Evolutionary conservation across 148 eudicot species (phyloP), one percentile per base, ranked within the genome.

Genomic region (Fallopia convolvulus): DNA sequence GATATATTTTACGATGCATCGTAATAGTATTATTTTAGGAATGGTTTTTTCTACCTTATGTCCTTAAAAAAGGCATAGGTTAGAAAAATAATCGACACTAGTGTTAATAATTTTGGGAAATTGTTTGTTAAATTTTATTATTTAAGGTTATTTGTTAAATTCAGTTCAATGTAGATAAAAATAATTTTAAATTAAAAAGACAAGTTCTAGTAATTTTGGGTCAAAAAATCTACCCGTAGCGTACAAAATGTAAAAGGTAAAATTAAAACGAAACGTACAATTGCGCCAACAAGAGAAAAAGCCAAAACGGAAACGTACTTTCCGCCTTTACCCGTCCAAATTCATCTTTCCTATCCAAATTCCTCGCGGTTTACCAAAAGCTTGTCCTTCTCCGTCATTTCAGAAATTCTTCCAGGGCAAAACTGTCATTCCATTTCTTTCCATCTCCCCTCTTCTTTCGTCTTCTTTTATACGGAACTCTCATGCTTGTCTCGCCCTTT

Each of bases 311-410:
- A 63, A 63, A 63, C 39, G 70, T 63, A 63, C 30, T 36, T 74
- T 49, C 60, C 20, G 36, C 46, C 8, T 52, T 53, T 70, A 72
- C 49, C 82, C 82, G 82, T 80, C 80, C 72, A 74, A 49, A 77
- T 83, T 70, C 82, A 82, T 61, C 74, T 65, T 2, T 8, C 39
- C 39, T 63, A 30, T 63, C 70, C 70, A 63, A 63, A 63, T 30
- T 55, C 61, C 8, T 55, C 61, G 23, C 61, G 26, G 5, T 55
- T 20, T 55, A 44, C 61, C 18, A 55, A 55, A 55, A 18, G 70
- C 39, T 14, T 50, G 42, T 49, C 61, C 68, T 30, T 23, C 75
- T 13, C 48, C 77, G 66, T 74, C 36, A 52, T 81, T 60, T 15
- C 14, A 72, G 48, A 77, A 48, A 49, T n/a, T 39, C 2, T 0